Evolutionary conservation across 108 stramenopile species (phyloP).

Genomic region (Skeletonema grethae): DNA sequence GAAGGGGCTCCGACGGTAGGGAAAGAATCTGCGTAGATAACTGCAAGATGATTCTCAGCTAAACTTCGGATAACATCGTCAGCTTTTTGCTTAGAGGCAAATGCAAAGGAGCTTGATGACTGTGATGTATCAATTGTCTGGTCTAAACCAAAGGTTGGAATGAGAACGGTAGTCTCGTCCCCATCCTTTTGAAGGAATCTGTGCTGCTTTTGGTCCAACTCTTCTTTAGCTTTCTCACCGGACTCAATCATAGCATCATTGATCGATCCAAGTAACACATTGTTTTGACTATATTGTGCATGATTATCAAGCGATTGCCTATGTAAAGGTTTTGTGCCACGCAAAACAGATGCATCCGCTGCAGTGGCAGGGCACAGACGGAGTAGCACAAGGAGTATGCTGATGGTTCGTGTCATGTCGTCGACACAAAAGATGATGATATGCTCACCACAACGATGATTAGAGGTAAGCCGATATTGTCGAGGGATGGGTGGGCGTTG

Average conservation of each 20-base stretch:
- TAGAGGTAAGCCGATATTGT: too few relatives aligned
- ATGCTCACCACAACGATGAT: too few relatives aligned
- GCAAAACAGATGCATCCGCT: background rate
- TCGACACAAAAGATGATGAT: background rate
- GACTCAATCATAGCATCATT: background rate
- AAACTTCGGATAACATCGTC: constrained; percentile 28
- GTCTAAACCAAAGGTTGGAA: constrained; percentile 34
- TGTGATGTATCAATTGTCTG: constrained; percentile 20
- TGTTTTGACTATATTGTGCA: background rate
- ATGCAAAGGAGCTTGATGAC: constrained; percentile 1
- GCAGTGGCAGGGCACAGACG: background rate
- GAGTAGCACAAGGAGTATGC: background rate
- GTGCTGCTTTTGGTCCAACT: background rate
- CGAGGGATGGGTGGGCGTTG: too few relatives aligned
- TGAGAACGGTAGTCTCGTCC: constrained; percentile 13
- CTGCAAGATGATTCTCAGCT: constrained; percentile 27
- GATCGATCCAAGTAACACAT: too few relatives aligned
- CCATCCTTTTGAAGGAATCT: background rate
- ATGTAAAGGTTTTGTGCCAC: background rate
- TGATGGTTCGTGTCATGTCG: background rate
- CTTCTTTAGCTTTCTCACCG: background rate
- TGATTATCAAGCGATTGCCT: background rate
- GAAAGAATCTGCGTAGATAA: constrained; percentile 23
- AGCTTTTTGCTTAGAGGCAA: constrained; percentile 1
- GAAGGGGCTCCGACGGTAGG: constrained; percentile 9